Evolutionary conservation across 1,139 yeast species (phyloP), one percentile per base, ranked within the genome.

Genomic region (Scheffersomyces lignicola): DNA sequence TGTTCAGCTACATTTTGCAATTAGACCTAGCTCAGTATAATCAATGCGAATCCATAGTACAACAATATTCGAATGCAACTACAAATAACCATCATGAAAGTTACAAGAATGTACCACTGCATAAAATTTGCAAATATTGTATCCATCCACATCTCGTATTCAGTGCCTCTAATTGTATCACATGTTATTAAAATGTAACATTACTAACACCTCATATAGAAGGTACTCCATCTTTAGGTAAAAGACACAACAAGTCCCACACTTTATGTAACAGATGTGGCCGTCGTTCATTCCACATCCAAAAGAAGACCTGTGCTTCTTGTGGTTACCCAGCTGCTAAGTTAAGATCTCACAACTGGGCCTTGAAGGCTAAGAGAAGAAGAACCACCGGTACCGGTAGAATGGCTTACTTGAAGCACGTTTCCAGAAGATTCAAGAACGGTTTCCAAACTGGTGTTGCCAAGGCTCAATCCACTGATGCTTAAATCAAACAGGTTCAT

Each of bases 191-290:
- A 15, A 26, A 26, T n/a, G n/a, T 7, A 26, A 26, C 7, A 11
- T 26, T 37, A 43, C 49, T 43, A 41, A 49, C 44, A 42, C 46
- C 60, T 56, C 41, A 45, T 51, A 62, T 66, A 88, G 96, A 92
- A 90, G 98, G 98, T 88, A 92, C 98, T 76, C 96, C 97, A 80
- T 88, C 97, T 73, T 84, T 88, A 82, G 97, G 98, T 84, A 92
- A 90, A 81, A 89, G 95, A 77, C 97, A 92, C 89, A 90, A 87
- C 94, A 94, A 94, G 82, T 84, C 97, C 71, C 99, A 92, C 89
- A 86, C 95, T 69, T 80, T 90, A 77, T 94, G 99, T 83, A 88
- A 84, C 83, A 89, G 97, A 85, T 92, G 99, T 81, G 97, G 97
- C 65, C 78, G 80, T 69, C 96, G 97, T 81, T 84, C 97, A 49